A percentile compares a stretch with the other conserved stretches of the same genome.
Evolutionary conservation across 1,284 basidiomycete genomes (phyloP).

Genomic region (Ustilago sp.): DNA sequence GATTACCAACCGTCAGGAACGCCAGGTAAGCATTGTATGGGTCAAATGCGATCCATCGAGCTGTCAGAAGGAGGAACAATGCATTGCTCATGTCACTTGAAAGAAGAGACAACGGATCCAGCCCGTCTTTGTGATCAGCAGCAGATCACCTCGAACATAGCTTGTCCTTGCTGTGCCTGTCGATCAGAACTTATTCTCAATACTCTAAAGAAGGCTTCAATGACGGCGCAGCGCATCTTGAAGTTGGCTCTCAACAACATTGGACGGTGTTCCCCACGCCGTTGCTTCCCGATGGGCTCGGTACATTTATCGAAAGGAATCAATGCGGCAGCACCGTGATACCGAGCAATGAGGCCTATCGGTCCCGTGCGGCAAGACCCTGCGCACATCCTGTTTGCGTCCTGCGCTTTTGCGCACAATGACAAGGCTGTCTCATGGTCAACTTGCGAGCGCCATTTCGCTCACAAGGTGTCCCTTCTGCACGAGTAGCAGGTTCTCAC

Average conservation of each 20-base stretch:
- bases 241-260: neutral
- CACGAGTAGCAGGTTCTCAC: neutral
- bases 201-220: neutral
- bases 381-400: neutral
- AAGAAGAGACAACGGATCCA: neutral
- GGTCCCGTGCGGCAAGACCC: neutral
- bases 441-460: neutral
- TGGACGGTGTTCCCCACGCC: neutral
- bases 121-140: neutral
- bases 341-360: neutral
- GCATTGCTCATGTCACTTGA: neutral
- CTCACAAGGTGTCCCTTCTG: neutral
- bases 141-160: neutral
- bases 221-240: neutral
- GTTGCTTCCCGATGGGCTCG: neutral
- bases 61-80: constrained; percentile 1
- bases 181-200: neutral
- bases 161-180: neutral
- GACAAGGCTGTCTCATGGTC: neutral
- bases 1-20: neutral
- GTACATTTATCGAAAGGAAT: neutral
- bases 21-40: neutral
- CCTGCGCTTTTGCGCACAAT: neutral
- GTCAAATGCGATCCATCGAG: neutral
- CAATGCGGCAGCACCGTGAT: neutral